These are phyloP conservation scores for Catharanthus roseus DNA, from an alignment of 257 asterid species.

Conservation along the genomic window DNA sequence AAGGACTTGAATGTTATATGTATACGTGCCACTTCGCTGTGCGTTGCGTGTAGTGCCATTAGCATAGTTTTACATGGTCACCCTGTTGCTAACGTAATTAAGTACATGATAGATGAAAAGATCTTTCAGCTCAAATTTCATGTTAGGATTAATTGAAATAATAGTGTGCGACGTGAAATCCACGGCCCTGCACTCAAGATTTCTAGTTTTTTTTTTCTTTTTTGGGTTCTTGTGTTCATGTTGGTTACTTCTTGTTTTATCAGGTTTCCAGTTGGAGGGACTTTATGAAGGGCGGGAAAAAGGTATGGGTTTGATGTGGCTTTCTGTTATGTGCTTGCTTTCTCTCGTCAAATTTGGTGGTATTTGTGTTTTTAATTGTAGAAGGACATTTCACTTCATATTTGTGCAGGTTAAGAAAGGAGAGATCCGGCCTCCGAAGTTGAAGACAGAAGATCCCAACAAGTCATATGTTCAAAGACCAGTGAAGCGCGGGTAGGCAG, in stretches of 20 bases:
- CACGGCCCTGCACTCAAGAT: neutral
- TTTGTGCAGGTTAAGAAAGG: constrained; percentile 75
- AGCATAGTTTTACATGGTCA: neutral
- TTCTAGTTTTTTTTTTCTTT: neutral
- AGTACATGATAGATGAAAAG: neutral
- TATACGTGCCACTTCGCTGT: no score
- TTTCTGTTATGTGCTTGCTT: neutral
- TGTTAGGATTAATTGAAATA: neutral
- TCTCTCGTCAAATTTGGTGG: neutral
- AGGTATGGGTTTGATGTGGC: constrained; percentile 31
- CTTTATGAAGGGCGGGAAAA: constrained; percentile 96
- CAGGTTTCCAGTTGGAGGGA: constrained; percentile 99
- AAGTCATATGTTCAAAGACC: constrained; percentile 97
- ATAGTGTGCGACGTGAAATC: neutral
- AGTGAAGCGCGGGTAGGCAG: constrained; percentile 51
- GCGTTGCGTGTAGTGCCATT: no score
- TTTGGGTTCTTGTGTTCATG: neutral
- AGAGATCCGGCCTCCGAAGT: constrained; percentile 95
- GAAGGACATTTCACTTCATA: neutral
- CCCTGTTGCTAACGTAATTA: neutral
- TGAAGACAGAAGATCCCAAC: constrained; percentile 98
- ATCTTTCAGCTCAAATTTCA: neutral
- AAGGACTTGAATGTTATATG: neutral
- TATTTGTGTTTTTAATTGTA: neutral
- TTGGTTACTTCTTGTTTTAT: constrained; percentile 1